phyloP scores from a whole-genome alignment of 768 basidiomycete species.

The Phaeolepiota aurea region DNA sequence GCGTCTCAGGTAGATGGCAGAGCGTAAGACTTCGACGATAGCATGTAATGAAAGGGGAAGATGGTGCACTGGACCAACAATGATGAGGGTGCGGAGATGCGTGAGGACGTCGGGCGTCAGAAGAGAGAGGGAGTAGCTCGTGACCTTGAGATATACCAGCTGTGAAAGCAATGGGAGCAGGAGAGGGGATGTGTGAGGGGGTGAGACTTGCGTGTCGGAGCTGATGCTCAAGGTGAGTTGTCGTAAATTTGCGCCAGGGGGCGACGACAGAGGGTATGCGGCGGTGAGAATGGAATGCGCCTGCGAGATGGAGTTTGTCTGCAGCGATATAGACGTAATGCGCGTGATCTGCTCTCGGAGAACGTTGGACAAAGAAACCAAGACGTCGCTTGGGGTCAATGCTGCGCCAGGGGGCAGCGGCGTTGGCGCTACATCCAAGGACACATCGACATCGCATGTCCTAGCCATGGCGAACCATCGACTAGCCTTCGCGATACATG shows the following conservation, averaged over 20 bases:
- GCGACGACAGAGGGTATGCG: neutral
- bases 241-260: neutral
- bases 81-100: constrained; percentile 11
- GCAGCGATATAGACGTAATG: neutral
- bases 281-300: neutral
- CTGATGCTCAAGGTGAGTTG: constrained; percentile 5
- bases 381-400: neutral
- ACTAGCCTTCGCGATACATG: constrained; percentile 14
- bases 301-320: neutral
- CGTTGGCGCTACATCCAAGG: constrained; percentile 8
- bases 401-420: neutral
- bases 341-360: neutral
- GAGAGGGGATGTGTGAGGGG: neutral
- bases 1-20: constrained; percentile 9
- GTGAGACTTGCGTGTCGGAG: neutral
- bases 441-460: constrained; percentile 14
- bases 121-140: constrained; percentile 15
- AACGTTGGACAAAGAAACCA: neutral
- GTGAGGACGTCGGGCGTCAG: constrained; percentile 10
- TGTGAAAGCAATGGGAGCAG: constrained; percentile 3
- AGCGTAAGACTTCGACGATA: constrained; percentile 11
- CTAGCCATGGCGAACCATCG: constrained; percentile 21
- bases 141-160: constrained; percentile 11
- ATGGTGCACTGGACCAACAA: constrained; percentile 15
- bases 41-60: constrained; percentile 12